These are phyloP conservation scores for Pythium plurisporium DNA, from an alignment of 352 stramenopile species.

Conservation along the genomic window DNA sequence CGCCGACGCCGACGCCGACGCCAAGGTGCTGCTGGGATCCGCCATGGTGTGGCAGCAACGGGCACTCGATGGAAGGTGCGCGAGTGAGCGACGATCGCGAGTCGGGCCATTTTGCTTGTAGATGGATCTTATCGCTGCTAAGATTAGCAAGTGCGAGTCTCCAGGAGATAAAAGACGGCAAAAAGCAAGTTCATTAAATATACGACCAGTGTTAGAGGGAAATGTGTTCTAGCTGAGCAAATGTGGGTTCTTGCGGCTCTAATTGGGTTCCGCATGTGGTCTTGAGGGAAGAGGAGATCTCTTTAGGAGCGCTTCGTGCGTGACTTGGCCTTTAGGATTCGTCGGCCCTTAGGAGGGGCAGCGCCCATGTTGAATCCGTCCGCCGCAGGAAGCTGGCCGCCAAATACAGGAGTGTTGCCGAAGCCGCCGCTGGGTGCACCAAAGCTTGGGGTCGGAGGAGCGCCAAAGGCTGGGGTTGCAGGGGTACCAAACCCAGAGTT, in stretches of 20 bases:
- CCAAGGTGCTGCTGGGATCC: constrained; percentile 20
- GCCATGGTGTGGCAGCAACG: constrained; percentile 7
- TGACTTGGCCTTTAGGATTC: constrained; percentile 59
- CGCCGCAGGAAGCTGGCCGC: constrained; percentile 18
- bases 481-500: constrained; percentile 14
- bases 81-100: not conserved
- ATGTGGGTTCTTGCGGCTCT: constrained; percentile 6
- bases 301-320: constrained; percentile 28
- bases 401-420: constrained; percentile 30
- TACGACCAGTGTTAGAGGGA: constrained; percentile 19
- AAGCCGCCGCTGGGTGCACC: constrained; percentile 8
- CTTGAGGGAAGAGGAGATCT: not conserved
- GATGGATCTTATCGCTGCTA: constrained; percentile 2
- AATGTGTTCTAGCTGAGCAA: constrained; percentile 10
- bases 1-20: constrained; percentile 27
- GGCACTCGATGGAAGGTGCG: not conserved
- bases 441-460: constrained; percentile 23
- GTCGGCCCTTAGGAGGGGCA: constrained; percentile 47
- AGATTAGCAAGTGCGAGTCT: constrained; percentile 3
- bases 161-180: constrained; percentile 9
- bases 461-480: constrained; percentile 18
- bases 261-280: constrained; percentile 7
- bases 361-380: constrained; percentile 68
- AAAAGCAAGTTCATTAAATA: constrained; percentile 27
- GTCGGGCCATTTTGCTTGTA: too few species aligned